These are phyloP conservation scores for Theobroma grandiflorum DNA, from an alignment of 441 rosid species.

Conservation along the genomic window DNA sequence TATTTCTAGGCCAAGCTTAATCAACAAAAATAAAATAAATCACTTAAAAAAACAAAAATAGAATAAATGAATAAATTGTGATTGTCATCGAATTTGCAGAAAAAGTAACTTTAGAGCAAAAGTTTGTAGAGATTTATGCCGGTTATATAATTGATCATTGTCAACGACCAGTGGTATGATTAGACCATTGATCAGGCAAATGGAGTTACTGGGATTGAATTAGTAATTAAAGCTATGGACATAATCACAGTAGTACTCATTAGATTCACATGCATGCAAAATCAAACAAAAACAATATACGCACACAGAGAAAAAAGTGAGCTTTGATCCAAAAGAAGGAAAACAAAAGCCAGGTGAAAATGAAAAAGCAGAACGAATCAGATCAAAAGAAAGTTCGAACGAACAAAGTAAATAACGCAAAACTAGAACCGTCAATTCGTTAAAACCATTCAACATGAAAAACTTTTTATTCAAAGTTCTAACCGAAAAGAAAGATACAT, in stretches of 20 bases:
- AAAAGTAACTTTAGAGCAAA: too few species aligned
- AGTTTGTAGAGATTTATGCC: too few species aligned
- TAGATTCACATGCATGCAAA: neutral
- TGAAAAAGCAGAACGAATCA: slow-evolving; percentile 17
- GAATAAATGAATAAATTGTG: too few species aligned
- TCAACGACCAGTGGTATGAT: neutral
- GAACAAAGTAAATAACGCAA: neutral
- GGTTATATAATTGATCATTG: neutral
- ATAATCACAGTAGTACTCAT: neutral
- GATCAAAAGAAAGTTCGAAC: neutral
- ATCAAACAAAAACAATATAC: neutral
- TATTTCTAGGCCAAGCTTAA: too few species aligned
- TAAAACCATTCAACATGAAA: slow-evolving; percentile 14
- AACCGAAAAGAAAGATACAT: neutral
- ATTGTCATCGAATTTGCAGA: too few species aligned
- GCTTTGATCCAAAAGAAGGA: neutral
- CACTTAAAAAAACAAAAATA: too few species aligned
- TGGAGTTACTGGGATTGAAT: neutral
- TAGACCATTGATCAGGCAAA: neutral
- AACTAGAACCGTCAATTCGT: slow-evolving; percentile 1
- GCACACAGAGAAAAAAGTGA: neutral
- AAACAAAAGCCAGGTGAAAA: neutral
- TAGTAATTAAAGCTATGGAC: neutral
- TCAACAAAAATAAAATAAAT: too few species aligned
- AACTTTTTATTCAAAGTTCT: neutral